Conservation (phyloP, 495 filamentous ascomycete species). For the Filosporella fistucella region DNA sequence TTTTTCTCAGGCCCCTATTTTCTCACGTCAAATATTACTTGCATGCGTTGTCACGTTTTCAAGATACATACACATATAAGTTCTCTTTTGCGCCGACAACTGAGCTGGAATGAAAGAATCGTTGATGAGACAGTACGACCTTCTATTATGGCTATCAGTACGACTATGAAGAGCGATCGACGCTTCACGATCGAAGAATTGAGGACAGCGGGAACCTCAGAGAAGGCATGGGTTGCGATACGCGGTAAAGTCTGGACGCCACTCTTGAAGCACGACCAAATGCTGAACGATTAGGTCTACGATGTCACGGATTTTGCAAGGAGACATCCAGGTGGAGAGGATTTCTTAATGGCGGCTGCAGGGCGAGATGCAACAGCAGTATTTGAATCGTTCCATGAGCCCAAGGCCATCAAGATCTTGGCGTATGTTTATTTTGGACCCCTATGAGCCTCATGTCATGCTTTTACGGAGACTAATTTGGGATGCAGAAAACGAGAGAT, state of each 20-base stretch:
- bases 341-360: constrained; percentile 5
- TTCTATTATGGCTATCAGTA: too few species aligned
- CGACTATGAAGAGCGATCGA: neutral
- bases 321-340: constrained; percentile 2
- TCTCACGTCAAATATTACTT: too few species aligned
- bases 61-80: too few species aligned
- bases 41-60: too few species aligned
- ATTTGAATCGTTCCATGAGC: neutral
- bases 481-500: neutral
- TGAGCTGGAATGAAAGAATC: too few species aligned
- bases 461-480: too few species aligned
- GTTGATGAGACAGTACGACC: too few species aligned
- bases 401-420: constrained; percentile 2
- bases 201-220: neutral
- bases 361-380: constrained; percentile 3
- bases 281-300: neutral
- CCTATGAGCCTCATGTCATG: too few species aligned
- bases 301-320: neutral
- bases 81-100: too few species aligned
- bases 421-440: neutral
- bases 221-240: neutral
- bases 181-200: neutral
- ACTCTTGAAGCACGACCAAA: neutral
- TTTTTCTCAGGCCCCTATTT: too few species aligned
- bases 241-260: neutral